Conservation (phyloP, 768 basidiomycete genomes). For the Boletus pseudo-olivaceus region DNA sequence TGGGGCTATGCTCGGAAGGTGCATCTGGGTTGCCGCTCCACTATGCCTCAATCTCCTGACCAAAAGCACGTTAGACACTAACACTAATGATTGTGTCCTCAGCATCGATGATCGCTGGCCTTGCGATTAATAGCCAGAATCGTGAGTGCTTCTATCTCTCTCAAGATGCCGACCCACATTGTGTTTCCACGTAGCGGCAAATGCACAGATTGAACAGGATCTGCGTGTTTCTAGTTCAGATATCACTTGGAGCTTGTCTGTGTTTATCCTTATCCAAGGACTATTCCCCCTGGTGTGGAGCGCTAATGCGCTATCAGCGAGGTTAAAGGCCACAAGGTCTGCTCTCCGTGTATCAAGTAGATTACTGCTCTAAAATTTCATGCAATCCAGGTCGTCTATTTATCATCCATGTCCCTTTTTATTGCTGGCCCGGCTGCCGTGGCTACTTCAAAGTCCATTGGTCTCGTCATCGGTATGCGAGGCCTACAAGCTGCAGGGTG, state of each 20-base stretch:
- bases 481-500: slow-evolving; percentile 62
- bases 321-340: slow-evolving; percentile 69
- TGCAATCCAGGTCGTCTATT: slow-evolving; percentile 47
- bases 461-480: slow-evolving; percentile 63
- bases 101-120: slow-evolving; percentile 26
- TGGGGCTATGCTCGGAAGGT: slow-evolving; percentile 61
- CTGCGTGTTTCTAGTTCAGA: slow-evolving; percentile 58
- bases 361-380: background rate
- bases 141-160: slow-evolving; percentile 15
- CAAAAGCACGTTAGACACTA: slow-evolving; percentile 14
- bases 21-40: background rate
- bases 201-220: slow-evolving; percentile 57
- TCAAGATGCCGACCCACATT: background rate
- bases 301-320: slow-evolving; percentile 66
- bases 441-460: slow-evolving; percentile 54
- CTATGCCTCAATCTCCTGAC: background rate
- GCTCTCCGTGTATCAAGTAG: background rate
- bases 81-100: slow-evolving; percentile 27
- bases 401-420: slow-evolving; percentile 51
- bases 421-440: slow-evolving; percentile 56
- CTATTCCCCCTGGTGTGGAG: slow-evolving; percentile 65
- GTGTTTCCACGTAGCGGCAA: slow-evolving; percentile 48
- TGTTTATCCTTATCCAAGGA: slow-evolving; percentile 73
- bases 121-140: slow-evolving; percentile 27
- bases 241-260: slow-evolving; percentile 64